Conservation (phyloP, 345 rosid genomes). For the Gossypium mustelinum region DNA sequence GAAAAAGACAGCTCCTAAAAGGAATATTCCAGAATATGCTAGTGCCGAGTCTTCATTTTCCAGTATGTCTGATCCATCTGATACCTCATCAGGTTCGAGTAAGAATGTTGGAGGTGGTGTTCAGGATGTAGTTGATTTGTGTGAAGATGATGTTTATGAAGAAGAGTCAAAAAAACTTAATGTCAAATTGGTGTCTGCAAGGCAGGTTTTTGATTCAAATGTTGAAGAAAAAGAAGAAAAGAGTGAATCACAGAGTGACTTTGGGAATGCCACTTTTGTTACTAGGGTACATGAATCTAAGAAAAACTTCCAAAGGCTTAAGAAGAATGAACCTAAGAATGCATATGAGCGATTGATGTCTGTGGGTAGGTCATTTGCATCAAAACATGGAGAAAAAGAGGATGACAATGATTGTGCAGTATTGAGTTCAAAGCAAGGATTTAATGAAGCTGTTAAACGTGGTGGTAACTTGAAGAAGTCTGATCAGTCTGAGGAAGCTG, state of each 20-base stretch:
- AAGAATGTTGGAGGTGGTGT: conserved; percentile 22
- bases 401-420: conserved; percentile 43
- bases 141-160: conserved; percentile 11
- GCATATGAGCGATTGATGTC: conserved; percentile 34
- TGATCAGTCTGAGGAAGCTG: conserved; percentile 24
- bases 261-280: conserved; percentile 12
- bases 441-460: conserved; percentile 22
- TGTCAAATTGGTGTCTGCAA: conserved; percentile 21
- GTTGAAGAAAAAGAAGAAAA: conserved; percentile 28
- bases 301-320: conserved; percentile 21
- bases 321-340: conserved; percentile 31
- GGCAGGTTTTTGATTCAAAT: conserved; percentile 27
- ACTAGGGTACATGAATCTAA: conserved; percentile 24
- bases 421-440: conserved; percentile 32
- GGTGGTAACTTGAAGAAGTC: conserved; percentile 27
- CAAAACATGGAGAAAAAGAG: conserved; percentile 33
- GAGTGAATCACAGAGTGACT: conserved; percentile 11
- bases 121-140: conserved; percentile 17
- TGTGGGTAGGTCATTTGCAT: conserved; percentile 35
- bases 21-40: conserved; percentile 31
- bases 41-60: conserved; percentile 52
- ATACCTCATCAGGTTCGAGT: conserved; percentile 17
- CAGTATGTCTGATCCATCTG: conserved; percentile 23
- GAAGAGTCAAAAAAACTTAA: conserved; percentile 19
- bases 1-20: conserved; percentile 40